Percentiles rank a stretch among this genome's conserved stretches.
These are phyloP conservation scores for Tubosaeta sp. DNA, from an alignment of 768 basidiomycete genomes.

Conservation along the genomic window DNA sequence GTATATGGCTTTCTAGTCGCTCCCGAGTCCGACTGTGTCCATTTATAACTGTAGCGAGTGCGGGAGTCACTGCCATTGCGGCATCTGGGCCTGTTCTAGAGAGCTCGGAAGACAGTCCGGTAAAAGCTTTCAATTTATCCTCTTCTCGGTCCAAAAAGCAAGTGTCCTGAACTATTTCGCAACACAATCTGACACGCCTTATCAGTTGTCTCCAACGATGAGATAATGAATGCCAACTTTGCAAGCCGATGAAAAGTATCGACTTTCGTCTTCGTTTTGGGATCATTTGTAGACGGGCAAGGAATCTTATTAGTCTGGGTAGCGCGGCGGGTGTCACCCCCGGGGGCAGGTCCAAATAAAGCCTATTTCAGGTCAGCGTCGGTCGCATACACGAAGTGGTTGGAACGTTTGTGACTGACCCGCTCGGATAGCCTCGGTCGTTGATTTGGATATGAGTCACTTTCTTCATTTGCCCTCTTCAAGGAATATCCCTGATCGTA, in stretches of 20 bases:
- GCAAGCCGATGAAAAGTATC: conserved; percentile 41
- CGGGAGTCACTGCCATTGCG: conserved; percentile 40
- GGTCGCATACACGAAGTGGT: not conserved
- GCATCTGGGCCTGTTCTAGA: conserved; percentile 41
- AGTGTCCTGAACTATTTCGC: conserved; percentile 41
- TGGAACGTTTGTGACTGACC: conserved; percentile 17
- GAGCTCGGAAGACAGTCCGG: conserved; percentile 44
- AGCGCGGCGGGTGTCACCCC: not conserved
- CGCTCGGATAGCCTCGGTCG: conserved; percentile 24
- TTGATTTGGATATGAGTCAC: conserved; percentile 24
- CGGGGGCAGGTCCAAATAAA: conserved; percentile 6
- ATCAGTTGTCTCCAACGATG: conserved; percentile 10
- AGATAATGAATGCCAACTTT: conserved; percentile 19
- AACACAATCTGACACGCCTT: conserved; percentile 37
- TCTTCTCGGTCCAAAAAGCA: conserved; percentile 42
- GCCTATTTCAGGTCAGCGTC: conserved; percentile 17
- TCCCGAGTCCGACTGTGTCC: conserved; percentile 41
- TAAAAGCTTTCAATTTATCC: conserved; percentile 46
- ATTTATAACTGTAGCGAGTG: conserved; percentile 42
- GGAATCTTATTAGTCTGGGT: conserved; percentile 7
- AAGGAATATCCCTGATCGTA: conserved; percentile 13
- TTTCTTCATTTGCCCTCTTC: conserved; percentile 27
- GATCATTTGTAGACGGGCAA: conserved; percentile 1
- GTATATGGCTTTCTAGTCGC: conserved; percentile 36
- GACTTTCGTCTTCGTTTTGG: conserved; percentile 8